Evolutionary conservation across 2,329 filamentous ascomycete species (phyloP).

Genomic region (Fusarium sp.): DNA sequence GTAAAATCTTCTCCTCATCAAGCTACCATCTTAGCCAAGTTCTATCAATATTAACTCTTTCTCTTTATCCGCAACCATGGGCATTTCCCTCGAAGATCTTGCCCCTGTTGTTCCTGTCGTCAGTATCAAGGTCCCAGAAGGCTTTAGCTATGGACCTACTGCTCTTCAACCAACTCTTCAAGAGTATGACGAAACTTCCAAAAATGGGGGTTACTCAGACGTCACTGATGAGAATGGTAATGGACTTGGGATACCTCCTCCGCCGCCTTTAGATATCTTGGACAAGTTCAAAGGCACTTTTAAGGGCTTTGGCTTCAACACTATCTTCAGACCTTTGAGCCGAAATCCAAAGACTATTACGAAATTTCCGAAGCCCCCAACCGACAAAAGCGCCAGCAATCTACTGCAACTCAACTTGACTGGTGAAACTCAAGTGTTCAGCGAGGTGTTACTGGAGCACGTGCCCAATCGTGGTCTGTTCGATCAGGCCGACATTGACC

Average conservation of each 20-base stretch:
- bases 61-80: background rate
- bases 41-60: too few species aligned
- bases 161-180: background rate
- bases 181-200: background rate
- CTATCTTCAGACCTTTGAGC: background rate
- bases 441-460: background rate
- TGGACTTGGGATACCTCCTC: background rate
- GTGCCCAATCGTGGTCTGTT: background rate
- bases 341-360: background rate
- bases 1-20: accelerated
- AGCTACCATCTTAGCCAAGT: background rate
- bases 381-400: background rate
- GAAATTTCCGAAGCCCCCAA: background rate
- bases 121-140: background rate
- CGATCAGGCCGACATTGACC: background rate
- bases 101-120: background rate
- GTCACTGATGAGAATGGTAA: background rate
- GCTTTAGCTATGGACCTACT: background rate
- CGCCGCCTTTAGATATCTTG: background rate
- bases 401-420: background rate
- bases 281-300: background rate
- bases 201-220: background rate
- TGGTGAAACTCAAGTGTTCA: background rate
- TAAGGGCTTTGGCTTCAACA: background rate
- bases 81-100: background rate